phyloP scores from a whole-genome alignment of 306 rosid genomes.

The Prunus mira region DNA sequence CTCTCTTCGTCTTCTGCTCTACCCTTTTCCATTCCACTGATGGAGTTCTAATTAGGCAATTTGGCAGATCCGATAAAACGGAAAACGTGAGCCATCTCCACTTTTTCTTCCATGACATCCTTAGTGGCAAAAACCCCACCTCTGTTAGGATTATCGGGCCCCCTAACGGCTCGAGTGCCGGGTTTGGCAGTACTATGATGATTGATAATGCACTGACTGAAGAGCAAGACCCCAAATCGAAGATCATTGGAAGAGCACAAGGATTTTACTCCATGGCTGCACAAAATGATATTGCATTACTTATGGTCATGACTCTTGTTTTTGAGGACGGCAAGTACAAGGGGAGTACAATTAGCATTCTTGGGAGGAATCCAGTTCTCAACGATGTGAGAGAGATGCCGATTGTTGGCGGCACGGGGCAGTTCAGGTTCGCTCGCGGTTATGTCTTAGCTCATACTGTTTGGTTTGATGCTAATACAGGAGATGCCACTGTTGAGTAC shows the following conservation, averaged over 20 bases:
- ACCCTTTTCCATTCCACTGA: background rate
- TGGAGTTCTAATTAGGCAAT: slow-evolving; percentile 23
- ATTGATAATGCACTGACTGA: slow-evolving; percentile 28
- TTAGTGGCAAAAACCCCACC: slow-evolving; percentile 19
- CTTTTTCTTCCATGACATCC: slow-evolving; percentile 29
- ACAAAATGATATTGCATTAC: slow-evolving; percentile 17
- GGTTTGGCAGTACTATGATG: slow-evolving; percentile 17
- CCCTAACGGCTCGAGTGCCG: background rate
- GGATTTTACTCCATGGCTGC: slow-evolving; percentile 33
- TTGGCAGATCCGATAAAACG: background rate
- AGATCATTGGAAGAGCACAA: slow-evolving; percentile 32
- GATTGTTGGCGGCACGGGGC: slow-evolving; percentile 30
- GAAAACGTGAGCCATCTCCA: slow-evolving; percentile 18
- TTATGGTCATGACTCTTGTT: slow-evolving; percentile 26
- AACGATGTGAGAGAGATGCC: slow-evolving; percentile 33
- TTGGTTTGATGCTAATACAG: slow-evolving; percentile 20
- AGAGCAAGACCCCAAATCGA: slow-evolving; percentile 12
- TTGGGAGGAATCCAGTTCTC: slow-evolving; percentile 29
- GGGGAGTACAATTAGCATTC: slow-evolving; percentile 31
- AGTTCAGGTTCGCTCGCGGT: slow-evolving; percentile 27
- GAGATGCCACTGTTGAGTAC: slow-evolving; percentile 42
- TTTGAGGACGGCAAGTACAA: slow-evolving; percentile 23
- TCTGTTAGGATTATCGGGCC: slow-evolving; percentile 11
- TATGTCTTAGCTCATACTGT: slow-evolving; percentile 37
- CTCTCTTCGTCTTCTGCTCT: slow-evolving; percentile 9